Evolutionary conservation across 768 basidiomycete species (phyloP).

Genomic region (Favolaschia claudopus): DNA sequence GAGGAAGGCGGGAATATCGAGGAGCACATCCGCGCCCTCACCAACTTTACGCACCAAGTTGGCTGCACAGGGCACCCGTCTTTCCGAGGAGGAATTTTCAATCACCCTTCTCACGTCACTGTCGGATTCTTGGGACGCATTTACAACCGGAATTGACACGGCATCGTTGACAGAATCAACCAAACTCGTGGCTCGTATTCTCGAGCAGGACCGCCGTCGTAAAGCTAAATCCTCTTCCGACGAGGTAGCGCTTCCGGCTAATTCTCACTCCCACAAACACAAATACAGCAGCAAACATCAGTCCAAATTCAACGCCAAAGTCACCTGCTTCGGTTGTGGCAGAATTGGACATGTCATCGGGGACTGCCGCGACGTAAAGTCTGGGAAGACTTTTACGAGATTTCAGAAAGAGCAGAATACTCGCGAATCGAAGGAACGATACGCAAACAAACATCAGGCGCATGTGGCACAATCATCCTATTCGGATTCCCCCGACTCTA

Average conservation of each 20-base stretch:
- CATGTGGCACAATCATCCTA: background rate
- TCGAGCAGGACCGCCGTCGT: slow-evolving; percentile 30
- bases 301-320: slow-evolving; percentile 2
- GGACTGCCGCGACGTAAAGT: slow-evolving; percentile 13
- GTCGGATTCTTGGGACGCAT: slow-evolving; percentile 42
- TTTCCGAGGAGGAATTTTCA: slow-evolving; percentile 39
- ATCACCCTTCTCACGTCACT: slow-evolving; percentile 41
- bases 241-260: slow-evolving; percentile 9
- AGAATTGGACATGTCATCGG: slow-evolving; percentile 12
- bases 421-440: background rate
- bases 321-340: slow-evolving; percentile 18
- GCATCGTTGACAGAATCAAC: slow-evolving; percentile 24
- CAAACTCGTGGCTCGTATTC: slow-evolving; percentile 33
- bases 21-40: slow-evolving; percentile 39
- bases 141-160: slow-evolving; percentile 32
- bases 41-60: slow-evolving; percentile 32
- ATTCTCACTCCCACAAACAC: background rate
- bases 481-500: too few species aligned
- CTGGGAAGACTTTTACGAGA: slow-evolving; percentile 7
- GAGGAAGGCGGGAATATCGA: slow-evolving; percentile 42
- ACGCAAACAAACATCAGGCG: slow-evolving; percentile 7
- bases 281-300: too few species aligned
- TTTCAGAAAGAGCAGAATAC: slow-evolving; percentile 12
- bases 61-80: slow-evolving; percentile 23
- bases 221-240: slow-evolving; percentile 16